Percentiles rank a stretch among this genome's conserved stretches.
phyloP scores from a whole-genome alignment of 192 early-diverging fungal genomes.

The Backusella macrospora region DNA sequence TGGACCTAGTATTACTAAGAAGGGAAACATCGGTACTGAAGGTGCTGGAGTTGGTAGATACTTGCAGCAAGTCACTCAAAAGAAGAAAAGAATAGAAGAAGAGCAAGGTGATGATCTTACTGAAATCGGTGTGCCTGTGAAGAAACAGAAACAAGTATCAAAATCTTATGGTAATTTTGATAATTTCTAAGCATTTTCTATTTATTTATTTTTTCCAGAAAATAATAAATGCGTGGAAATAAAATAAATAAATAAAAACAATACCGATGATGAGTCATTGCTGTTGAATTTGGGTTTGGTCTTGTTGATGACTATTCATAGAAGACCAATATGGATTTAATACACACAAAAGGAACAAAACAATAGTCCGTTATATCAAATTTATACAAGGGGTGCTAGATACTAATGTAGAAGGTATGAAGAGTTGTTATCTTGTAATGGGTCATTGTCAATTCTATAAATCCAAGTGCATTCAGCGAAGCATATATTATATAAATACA shows the following conservation, averaged over 20 bases:
- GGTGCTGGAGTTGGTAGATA: conserved; percentile 69
- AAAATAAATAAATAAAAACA: neutral
- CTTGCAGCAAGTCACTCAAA: conserved; percentile 32
- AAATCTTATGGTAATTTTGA: conserved; percentile 49
- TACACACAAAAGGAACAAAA: too few relatives aligned
- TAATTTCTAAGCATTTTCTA: conserved; percentile 26
- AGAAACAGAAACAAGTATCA: conserved; percentile 37
- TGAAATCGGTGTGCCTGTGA: conserved; percentile 25
- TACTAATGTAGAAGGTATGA: too few relatives aligned
- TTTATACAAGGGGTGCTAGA: too few relatives aligned
- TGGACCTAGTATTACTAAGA: conserved; percentile 57
- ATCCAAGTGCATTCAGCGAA: too few relatives aligned
- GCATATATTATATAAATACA: too few relatives aligned
- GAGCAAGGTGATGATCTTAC: neutral
- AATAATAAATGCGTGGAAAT: neutral
- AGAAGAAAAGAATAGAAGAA: conserved; percentile 23
- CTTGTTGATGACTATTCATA: neutral
- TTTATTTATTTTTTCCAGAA: neutral
- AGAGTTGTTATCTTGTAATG: too few relatives aligned
- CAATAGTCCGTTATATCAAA: too few relatives aligned
- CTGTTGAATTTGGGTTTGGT: neutral
- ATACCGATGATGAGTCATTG: neutral
- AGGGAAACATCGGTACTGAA: conserved; percentile 15
- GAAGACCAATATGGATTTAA: neutral
- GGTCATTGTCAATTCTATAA: too few relatives aligned